Base-by-base conservation (phyloP, 768 basidiomycete genomes). In the Boletus fagicola region DNA sequence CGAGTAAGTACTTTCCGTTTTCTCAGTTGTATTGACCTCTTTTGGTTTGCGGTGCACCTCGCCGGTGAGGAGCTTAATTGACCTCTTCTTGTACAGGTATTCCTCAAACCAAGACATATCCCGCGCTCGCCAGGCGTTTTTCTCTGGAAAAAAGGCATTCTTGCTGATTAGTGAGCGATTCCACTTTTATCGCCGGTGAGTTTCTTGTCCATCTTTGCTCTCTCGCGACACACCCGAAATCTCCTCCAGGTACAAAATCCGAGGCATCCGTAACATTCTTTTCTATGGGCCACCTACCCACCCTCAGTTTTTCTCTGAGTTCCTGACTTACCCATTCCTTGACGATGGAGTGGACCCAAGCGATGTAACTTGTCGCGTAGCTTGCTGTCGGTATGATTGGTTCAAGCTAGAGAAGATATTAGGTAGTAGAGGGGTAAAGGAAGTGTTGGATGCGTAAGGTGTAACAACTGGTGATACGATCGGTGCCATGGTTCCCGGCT, bases 91-190 rank as follows among this genome's bases (percentile, higher is more conserved):
- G 16, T 53, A 48, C 61, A 95, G 93, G 69, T 96, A 98, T 71
- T 94, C 93, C 0, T 85, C 91, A 12, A 95, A 93, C 62, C 87
- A 91, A 72, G 96, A 98, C 54, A 96, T 99, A 61, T 91, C 92
- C 5, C 87, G 94, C 3, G 96, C 95, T 0, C 83, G 97, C 44
- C 91, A 94, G 64, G 84, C 88, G 0, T 98, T 99, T 77, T 98
- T 96, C 81, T 80, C 79, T 22, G 92, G 91, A 42, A 86, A 88
- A 64, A 92, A 88, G 62, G 78, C 88, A 0, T 92, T 98, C 78
- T 72, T 99, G 31, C 79, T 98, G 60, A 78, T 98, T 67, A 96
- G 91, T 65, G 97, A 99, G 69, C 85, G 97, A n/a, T 98, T 98
- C 79, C 95, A 99, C 73, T 99, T 98, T 72, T 98, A 93, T 80